A percentile compares a stretch with the other conserved stretches of the same genome.
Evolutionary conservation across 306 rosid species (phyloP).

Genomic region (Oemleria cerasiformis): DNA sequence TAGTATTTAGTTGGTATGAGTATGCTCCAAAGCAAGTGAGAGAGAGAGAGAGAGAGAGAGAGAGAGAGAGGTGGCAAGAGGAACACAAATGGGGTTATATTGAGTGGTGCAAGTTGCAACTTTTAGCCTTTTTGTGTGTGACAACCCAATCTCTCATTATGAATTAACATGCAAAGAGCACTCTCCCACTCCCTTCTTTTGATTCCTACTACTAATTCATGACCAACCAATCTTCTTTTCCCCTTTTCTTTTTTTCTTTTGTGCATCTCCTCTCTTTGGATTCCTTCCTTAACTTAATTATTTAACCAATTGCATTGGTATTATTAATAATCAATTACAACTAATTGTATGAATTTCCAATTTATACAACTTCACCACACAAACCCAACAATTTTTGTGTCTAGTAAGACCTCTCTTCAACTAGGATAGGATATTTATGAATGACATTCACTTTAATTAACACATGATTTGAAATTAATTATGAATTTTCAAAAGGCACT

Average conservation of each 20-base stretch:
- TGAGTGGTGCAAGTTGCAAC: conserved; percentile 22
- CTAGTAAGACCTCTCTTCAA: not conserved
- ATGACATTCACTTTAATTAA: not conserved
- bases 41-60: conserved; percentile 13
- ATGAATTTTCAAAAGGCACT: not conserved
- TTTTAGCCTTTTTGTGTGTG: conserved; percentile 36
- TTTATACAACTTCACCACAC: not conserved
- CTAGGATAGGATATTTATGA: too few species aligned
- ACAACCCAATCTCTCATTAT: conserved; percentile 37
- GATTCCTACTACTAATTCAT: conserved; percentile 9
- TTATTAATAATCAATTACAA: conserved; percentile 10
- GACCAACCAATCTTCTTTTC: conserved; percentile 18
- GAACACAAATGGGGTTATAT: conserved; percentile 18
- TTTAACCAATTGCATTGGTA: conserved; percentile 12
- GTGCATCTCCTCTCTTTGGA: conserved; percentile 11
- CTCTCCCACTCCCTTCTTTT: conserved; percentile 7
- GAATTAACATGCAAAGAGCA: conserved; percentile 37
- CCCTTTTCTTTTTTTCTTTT: not conserved
- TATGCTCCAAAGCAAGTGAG: not conserved
- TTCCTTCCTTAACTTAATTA: conserved; percentile 14
- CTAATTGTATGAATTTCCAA: not conserved
- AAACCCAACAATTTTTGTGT: not conserved
- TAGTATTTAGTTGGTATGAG: not conserved
- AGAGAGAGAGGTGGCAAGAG: not conserved
- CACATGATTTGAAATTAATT: not conserved